Evolutionary conservation across 768 basidiomycete species (phyloP).

Genomic region (Boletus vermiculosoides): DNA sequence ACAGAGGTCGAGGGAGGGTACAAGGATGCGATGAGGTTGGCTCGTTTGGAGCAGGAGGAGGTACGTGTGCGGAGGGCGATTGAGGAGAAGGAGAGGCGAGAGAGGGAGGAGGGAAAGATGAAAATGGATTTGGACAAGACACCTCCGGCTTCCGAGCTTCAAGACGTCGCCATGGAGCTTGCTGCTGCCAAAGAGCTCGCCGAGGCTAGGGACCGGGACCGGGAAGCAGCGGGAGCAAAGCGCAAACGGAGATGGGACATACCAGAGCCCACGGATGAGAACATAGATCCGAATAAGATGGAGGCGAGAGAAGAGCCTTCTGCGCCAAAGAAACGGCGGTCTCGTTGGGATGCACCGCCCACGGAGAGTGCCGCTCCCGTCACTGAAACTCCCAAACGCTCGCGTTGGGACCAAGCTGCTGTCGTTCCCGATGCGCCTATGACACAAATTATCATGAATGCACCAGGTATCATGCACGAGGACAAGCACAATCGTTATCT

Average conservation of each 20-base stretch:
- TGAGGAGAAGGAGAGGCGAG: conserved; percentile 83
- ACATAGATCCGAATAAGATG: conserved; percentile 56
- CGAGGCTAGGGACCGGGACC: conserved; percentile 36
- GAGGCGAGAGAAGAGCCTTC: conserved; percentile 73
- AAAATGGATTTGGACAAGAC: conserved; percentile 92
- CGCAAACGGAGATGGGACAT: conserved; percentile 86
- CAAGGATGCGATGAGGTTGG: conserved; percentile 92
- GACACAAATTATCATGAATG: conserved; percentile 85
- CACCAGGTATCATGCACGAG: conserved; percentile 78
- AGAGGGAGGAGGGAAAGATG: conserved; percentile 65
- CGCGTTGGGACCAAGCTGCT: conserved; percentile 97
- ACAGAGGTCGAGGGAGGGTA: conserved; percentile 82
- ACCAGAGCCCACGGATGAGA: conserved; percentile 58
- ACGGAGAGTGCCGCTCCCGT: conserved; percentile 51
- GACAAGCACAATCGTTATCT: conserved; percentile 97
- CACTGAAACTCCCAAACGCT: conserved; percentile 79
- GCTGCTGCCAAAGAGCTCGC: conserved; percentile 45
- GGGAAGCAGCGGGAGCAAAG: conserved; percentile 50
- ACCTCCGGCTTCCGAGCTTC: conserved; percentile 77
- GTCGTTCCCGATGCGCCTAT: conserved; percentile 65
- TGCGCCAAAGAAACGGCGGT: conserved; percentile 87
- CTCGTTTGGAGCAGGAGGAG: conserved; percentile 93
- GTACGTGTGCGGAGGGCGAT: conserved; percentile 76
- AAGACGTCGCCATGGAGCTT: conserved; percentile 69
- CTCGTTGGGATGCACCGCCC: conserved; percentile 95